These are phyloP conservation scores for Candida lessepsii DNA, from an alignment of 805 yeast genomes.

Conservation along the genomic window DNA sequence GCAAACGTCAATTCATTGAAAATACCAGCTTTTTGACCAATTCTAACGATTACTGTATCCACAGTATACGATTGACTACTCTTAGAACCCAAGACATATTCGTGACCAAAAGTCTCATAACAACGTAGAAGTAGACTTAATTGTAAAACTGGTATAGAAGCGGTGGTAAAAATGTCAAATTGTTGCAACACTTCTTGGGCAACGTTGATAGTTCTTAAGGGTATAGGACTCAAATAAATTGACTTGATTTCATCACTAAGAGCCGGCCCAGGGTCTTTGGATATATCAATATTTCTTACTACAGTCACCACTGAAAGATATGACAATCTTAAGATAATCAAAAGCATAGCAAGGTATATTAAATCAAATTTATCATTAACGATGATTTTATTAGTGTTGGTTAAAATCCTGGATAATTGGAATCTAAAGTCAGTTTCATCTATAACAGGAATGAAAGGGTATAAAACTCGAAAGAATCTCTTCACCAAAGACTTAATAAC, in stretches of 20 bases:
- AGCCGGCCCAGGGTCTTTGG: background rate
- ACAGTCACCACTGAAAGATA: constrained; percentile 34
- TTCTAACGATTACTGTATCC: constrained; percentile 5
- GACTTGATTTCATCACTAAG: background rate
- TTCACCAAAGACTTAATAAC: constrained; percentile 7
- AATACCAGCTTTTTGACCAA: constrained; percentile 11
- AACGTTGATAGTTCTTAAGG: constrained; percentile 28
- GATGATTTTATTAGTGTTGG: constrained; percentile 6
- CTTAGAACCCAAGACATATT: constrained; percentile 37
- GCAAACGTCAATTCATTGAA: constrained; percentile 9
- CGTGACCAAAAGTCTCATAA: constrained; percentile 50
- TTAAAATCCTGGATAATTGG: constrained; percentile 4
- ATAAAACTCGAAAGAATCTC: constrained; percentile 37
- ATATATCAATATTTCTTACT: background rate
- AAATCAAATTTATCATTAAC: constrained; percentile 32
- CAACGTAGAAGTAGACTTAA: constrained; percentile 51
- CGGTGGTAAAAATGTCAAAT: constrained; percentile 32
- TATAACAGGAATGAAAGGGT: constrained; percentile 47
- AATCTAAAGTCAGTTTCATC: constrained; percentile 36
- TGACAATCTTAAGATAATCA: constrained; percentile 34
- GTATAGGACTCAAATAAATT: constrained; percentile 22
- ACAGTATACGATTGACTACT: constrained; percentile 8
- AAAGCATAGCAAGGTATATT: constrained; percentile 32
- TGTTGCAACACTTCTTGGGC: constrained; percentile 36
- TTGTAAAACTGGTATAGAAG: constrained; percentile 54